Conservation (phyloP, 495 filamentous ascomycete genomes). For the Penicillium lividum region DNA sequence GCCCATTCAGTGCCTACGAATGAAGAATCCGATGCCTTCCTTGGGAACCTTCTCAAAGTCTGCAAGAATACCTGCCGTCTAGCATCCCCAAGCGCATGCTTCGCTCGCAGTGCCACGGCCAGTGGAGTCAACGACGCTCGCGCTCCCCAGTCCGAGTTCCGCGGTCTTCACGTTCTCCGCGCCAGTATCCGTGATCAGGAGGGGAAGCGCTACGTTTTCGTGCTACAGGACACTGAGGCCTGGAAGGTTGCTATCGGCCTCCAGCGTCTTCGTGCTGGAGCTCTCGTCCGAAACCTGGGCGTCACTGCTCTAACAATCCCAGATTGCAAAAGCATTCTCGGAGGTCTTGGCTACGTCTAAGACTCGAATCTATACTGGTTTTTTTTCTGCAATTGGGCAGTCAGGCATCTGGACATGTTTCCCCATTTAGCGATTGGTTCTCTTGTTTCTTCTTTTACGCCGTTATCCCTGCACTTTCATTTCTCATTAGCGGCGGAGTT, state of each 20-base stretch:
- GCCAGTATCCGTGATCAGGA: constrained; percentile 83
- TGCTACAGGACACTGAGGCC: constrained; percentile 77
- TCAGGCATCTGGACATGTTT: constrained; percentile 5
- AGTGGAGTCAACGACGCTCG: constrained; percentile 17
- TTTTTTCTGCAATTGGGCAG: constrained; percentile 4
- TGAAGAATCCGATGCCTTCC: constrained; percentile 63
- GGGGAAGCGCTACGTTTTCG: constrained; percentile 78
- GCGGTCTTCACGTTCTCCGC: constrained; percentile 74
- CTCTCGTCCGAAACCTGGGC: constrained; percentile 66
- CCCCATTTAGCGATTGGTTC: constrained; percentile 4
- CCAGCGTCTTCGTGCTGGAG: constrained; percentile 69
- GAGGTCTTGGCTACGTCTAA: constrained; percentile 60
- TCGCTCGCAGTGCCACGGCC: constrained; percentile 23
- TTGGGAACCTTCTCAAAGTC: constrained; percentile 56
- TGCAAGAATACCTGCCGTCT: constrained; percentile 64
- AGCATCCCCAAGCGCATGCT: constrained; percentile 39
- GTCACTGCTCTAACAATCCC: constrained; percentile 58
- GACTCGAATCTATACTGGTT: constrained; percentile 9
- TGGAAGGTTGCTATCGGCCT: constrained; percentile 92
- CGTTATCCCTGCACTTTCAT: constrained; percentile 14
- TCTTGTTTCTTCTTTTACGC: constrained; percentile 9
- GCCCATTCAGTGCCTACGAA: constrained; percentile 52
- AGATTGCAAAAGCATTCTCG: constrained; percentile 63
- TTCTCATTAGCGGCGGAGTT: constrained; percentile 37
- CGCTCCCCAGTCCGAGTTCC: constrained; percentile 47